These are phyloP conservation scores for Leucocoprinus leucothites DNA, from an alignment of 768 basidiomycete genomes.

Conservation along the genomic window DNA sequence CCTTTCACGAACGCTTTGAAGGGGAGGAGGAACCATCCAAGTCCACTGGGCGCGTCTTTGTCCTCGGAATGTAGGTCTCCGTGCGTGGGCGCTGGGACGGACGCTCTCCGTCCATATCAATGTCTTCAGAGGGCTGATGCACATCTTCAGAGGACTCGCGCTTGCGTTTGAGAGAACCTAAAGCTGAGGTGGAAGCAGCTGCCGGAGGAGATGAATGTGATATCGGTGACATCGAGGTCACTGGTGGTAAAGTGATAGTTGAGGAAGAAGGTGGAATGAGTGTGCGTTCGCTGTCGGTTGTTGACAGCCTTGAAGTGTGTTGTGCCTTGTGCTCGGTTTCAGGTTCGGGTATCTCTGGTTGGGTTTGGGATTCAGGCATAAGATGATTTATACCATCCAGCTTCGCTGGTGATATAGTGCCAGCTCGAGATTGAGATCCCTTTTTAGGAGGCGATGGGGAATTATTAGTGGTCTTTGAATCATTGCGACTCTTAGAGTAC, in stretches of 20 bases:
- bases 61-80: slow-evolving; percentile 41
- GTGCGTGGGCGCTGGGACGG: slow-evolving; percentile 51
- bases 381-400: background rate
- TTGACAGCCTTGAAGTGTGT: background rate
- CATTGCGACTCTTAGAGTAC: background rate
- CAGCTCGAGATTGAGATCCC: background rate
- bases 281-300: slow-evolving; percentile 8
- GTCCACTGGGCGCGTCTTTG: slow-evolving; percentile 41
- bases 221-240: slow-evolving; percentile 22
- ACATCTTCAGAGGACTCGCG: slow-evolving; percentile 47
- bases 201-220: slow-evolving; percentile 35
- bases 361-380: background rate
- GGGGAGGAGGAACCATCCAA: slow-evolving; percentile 62
- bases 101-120: slow-evolving; percentile 28
- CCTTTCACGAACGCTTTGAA: slow-evolving; percentile 64
- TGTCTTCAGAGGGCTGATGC: slow-evolving; percentile 6
- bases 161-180: slow-evolving; percentile 30
- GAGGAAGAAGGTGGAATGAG: slow-evolving; percentile 12
- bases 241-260: background rate
- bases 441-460: background rate
- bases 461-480: background rate
- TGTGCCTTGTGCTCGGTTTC: background rate
- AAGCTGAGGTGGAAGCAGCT: slow-evolving; percentile 19
- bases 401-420: background rate
- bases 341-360: background rate